Evolutionary conservation across 75 land plant genomes (phyloP), one percentile per base, ranked within the genome.

Genomic region (Azolla pinnata): DNA sequence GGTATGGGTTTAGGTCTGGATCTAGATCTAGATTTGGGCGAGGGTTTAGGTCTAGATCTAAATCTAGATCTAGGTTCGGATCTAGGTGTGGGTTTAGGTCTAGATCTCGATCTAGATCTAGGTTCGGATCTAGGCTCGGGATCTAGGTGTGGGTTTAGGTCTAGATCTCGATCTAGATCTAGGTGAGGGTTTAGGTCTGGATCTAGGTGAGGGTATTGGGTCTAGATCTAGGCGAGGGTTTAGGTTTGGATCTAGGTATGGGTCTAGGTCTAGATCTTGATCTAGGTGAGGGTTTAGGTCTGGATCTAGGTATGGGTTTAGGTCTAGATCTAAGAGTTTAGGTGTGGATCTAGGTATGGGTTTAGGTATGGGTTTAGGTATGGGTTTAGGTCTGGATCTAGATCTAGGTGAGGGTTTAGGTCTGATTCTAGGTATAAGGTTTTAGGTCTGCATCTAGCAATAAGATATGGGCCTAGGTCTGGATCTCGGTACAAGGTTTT

Each of bases 91-190:
- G n/a, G 18, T 50, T 9, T 50, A 50, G n/a, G 18, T 50, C 7
- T 50, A 50, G n/a, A 50, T 50, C 7, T 50, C n/a, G n/a, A 50
- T 50, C 7, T 19, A 50, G 7, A 50, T 50, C 7, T 50, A 50
- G n/a, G 18, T 50, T 9, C 35, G 16, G n/a, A 50, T 50, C 4
- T 31, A 62, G 42, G 14, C 14, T 38, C 7, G 42, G 14, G 7
- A 38, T 38, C 7, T 7, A 38, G 7, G 14, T 38, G 14, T 38
- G 14, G 42, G 14, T 38, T 7, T 38, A 38, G 42, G 14, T 38
- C 12, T 38, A 46, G 49, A 46, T 2, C 4, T 3, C 4, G 49
- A 46, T 2, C n/a, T 46, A 23, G 49, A 46, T 3, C 17, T 23
- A 18, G 42, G 42, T 38, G 12, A 8, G 14, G 42, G 42, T 38